A percentile compares a stretch with the other conserved stretches of the same genome.
Conservation (phyloP, 2,329 filamentous ascomycete genomes). For the Penicillium nordicum region DNA sequence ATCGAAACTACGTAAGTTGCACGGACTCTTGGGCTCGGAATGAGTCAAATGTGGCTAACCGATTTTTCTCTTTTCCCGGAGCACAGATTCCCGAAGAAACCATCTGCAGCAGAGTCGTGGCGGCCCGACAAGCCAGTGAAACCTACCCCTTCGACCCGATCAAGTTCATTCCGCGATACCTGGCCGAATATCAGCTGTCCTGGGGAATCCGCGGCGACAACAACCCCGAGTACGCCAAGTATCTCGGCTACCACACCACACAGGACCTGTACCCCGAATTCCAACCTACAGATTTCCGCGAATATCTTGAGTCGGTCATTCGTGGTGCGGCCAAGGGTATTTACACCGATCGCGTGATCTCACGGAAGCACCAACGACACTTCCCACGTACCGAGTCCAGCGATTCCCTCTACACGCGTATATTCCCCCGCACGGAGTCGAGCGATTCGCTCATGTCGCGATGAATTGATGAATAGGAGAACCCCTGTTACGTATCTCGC, state of each 20-base stretch:
- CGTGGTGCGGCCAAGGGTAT: constrained; percentile 40
- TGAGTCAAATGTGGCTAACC: constrained; percentile 10
- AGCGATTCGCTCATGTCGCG: constrained; percentile 37
- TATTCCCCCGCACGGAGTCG: constrained; percentile 36
- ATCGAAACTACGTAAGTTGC: constrained; percentile 38
- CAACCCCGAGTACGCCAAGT: constrained; percentile 51
- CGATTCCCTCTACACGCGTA: constrained; percentile 35
- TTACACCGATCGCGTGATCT: constrained; percentile 37
- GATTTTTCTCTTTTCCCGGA: constrained; percentile 6
- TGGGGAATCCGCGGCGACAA: constrained; percentile 54
- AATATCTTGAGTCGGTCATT: constrained; percentile 42
- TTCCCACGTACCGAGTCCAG: constrained; percentile 38
- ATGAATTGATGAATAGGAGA: constrained; percentile 19
- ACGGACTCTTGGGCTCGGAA: background rate
- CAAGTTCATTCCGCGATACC: constrained; percentile 35
- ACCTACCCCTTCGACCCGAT: constrained; percentile 38
- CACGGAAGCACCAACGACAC: constrained; percentile 35
- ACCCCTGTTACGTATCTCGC: background rate
- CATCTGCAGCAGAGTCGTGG: constrained; percentile 33
- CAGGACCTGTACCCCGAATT: constrained; percentile 56
- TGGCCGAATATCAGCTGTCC: constrained; percentile 46
- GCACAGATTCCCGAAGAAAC: constrained; percentile 35
- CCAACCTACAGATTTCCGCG: constrained; percentile 38
- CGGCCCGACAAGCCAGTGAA: constrained; percentile 34
- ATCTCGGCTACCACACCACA: constrained; percentile 53